Evolutionary conservation across 2,329 filamentous ascomycete genomes (phyloP).

Genomic region (Ophiostoma montium): DNA sequence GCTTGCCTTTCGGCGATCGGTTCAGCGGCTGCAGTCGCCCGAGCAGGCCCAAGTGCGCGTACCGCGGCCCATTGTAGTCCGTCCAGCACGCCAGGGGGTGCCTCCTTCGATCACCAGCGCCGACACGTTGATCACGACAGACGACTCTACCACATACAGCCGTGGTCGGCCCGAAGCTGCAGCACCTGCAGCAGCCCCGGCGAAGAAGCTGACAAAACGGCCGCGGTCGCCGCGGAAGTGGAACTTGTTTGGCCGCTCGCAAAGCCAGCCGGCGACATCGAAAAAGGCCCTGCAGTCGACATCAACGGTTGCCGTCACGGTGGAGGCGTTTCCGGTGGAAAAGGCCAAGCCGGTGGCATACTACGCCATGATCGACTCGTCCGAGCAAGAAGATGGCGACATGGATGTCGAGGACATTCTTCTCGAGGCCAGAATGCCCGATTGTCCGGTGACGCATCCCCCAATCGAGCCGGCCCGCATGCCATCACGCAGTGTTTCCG

Average conservation of each 20-base stretch:
- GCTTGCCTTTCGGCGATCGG: constrained; percentile 39
- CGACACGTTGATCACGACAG: constrained; percentile 42
- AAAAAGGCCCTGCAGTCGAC: constrained; percentile 27
- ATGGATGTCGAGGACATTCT: constrained; percentile 30
- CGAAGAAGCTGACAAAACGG: constrained; percentile 43
- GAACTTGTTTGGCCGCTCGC: constrained; percentile 48
- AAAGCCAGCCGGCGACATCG: constrained; percentile 24
- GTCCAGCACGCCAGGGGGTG: constrained; percentile 17
- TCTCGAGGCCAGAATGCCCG: background rate
- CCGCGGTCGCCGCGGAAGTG: constrained; percentile 44
- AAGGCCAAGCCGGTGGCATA: constrained; percentile 40
- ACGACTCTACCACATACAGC: constrained; percentile 34
- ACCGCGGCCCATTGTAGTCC: constrained; percentile 39
- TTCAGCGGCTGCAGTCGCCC: constrained; percentile 34
- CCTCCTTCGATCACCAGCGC: constrained; percentile 41
- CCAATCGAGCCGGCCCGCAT: constrained; percentile 1
- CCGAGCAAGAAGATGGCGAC: constrained; percentile 31
- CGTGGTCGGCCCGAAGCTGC: constrained; percentile 14
- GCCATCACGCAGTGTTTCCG: background rate
- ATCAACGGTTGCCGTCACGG: constrained; percentile 30
- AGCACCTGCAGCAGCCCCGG: constrained; percentile 9
- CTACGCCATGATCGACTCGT: constrained; percentile 47
- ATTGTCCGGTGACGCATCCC: background rate
- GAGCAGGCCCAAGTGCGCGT: constrained; percentile 30
- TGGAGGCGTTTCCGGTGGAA: constrained; percentile 31